A percentile compares a stretch with the other conserved stretches of the same genome.
These are phyloP conservation scores for Teratosphaeria gauchensis DNA, from an alignment of 2,329 filamentous ascomycete genomes.

Conservation along the genomic window DNA sequence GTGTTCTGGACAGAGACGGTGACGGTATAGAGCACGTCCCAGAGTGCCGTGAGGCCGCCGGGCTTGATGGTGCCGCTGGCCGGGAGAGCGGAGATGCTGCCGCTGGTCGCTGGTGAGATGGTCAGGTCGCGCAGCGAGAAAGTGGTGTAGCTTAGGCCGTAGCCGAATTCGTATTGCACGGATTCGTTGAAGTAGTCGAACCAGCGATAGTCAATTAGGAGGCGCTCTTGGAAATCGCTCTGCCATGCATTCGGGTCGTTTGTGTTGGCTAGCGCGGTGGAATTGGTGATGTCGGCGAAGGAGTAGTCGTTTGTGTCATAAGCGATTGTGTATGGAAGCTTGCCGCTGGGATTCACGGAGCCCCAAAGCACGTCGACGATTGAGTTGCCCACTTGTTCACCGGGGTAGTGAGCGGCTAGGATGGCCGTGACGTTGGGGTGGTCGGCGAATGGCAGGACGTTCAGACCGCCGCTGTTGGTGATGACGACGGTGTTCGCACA, in stretches of 20 bases:
- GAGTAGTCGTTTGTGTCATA: constrained; percentile 15
- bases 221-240: constrained; percentile 42
- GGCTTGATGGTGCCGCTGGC: constrained; percentile 13
- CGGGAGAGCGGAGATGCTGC: constrained; percentile 10
- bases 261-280: constrained; percentile 13
- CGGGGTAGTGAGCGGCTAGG: constrained; percentile 16
- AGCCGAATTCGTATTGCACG: constrained; percentile 24
- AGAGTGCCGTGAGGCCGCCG: constrained; percentile 46
- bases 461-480: constrained; percentile 21
- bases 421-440: constrained; percentile 24
- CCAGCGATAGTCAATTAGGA: constrained; percentile 44
- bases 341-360: constrained; percentile 16
- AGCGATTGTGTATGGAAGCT: constrained; percentile 20
- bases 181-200: constrained; percentile 35
- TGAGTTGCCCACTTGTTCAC: constrained; percentile 16
- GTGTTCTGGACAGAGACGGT: constrained; percentile 53
- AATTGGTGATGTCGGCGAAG: constrained; percentile 29
- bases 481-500: constrained; percentile 22
- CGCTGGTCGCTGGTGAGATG: constrained; percentile 3
- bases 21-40: constrained; percentile 49
- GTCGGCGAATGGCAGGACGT: constrained; percentile 32
- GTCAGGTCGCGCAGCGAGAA: constrained; percentile 13
- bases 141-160: constrained; percentile 22
- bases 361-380: constrained; percentile 20
- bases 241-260: constrained; percentile 27